Evolutionary conservation across 352 stramenopile genomes (phyloP).

Genomic region (Globisporangium iwayamae): DNA sequence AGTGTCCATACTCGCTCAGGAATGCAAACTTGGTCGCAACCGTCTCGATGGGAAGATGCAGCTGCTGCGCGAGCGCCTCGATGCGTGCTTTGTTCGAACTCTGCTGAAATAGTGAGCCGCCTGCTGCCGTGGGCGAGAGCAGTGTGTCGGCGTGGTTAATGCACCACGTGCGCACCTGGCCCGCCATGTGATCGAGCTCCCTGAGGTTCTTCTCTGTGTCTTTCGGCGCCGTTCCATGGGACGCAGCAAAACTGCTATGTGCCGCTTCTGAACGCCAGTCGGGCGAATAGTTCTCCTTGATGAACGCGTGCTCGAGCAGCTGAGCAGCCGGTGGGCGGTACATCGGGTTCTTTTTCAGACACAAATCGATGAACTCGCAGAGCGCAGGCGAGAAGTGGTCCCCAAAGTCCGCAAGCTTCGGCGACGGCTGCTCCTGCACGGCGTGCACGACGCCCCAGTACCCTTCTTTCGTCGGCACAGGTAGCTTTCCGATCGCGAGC

Average conservation of each 20-base stretch:
- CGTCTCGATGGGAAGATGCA: conserved; percentile 47
- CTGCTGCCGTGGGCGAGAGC: conserved; percentile 20
- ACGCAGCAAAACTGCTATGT: conserved; percentile 3
- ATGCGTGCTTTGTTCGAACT: conserved; percentile 31
- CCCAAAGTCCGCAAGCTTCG: conserved; percentile 58
- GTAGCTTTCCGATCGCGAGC: conserved; percentile 83
- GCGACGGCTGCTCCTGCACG: conserved; percentile 74
- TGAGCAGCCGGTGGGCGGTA: conserved; percentile 39
- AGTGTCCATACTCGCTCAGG: conserved; percentile 33
- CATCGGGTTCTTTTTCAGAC: conserved; percentile 77
- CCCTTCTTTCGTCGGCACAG: conserved; percentile 75
- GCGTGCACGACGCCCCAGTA: conserved; percentile 90
- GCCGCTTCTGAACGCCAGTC: conserved; percentile 14
- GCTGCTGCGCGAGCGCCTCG: conserved; percentile 37
- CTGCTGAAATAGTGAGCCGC: conserved; percentile 20
- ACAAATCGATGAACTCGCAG: conserved; percentile 78
- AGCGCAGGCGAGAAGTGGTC: conserved; percentile 61
- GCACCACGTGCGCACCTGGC: conserved; percentile 55
- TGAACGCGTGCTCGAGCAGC: conserved; percentile 71
- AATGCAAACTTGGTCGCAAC: conserved; percentile 57
- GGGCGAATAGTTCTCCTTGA: conserved; percentile 52
- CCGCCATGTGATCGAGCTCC: conserved; percentile 47
- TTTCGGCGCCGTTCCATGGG: conserved; percentile 6
- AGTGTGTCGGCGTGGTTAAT: conserved; percentile 39
- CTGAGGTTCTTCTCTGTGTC: conserved; percentile 25